These are phyloP conservation scores for Monosporozyma aquatica DNA, from an alignment of 805 yeast species.

Conservation along the genomic window DNA sequence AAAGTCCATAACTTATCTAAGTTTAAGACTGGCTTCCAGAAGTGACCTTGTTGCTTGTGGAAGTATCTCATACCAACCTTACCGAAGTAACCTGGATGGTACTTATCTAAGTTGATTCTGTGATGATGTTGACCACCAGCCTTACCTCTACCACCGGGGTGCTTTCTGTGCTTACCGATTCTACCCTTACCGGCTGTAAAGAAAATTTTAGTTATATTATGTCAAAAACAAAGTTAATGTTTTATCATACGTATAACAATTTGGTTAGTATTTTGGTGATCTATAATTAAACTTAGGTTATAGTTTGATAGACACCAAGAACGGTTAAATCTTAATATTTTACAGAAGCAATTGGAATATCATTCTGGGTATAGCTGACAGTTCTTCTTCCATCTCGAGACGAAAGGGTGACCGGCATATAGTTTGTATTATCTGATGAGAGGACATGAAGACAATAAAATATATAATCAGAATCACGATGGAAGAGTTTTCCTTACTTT, in stretches of 20 bases:
- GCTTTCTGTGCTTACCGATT: conserved; percentile 99
- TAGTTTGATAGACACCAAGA: neutral
- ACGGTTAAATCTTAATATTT: conserved; percentile 1
- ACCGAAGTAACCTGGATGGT: conserved; percentile 99
- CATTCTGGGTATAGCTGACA: too few species aligned
- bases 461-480: conserved; percentile 1
- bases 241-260: too few species aligned
- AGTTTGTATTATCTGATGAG: too few species aligned
- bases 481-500: conserved; percentile 7
- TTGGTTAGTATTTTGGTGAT: too few species aligned
- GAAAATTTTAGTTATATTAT: too few species aligned
- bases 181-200: conserved; percentile 98
- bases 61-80: conserved; percentile 99
- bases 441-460: too few species aligned
- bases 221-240: neutral
- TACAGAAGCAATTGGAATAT: too few species aligned
- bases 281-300: neutral
- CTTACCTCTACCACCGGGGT: conserved; percentile 99
- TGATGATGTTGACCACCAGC: conserved; percentile 99
- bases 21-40: conserved; percentile 98
- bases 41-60: conserved; percentile 90
- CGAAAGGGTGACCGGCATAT: too few species aligned
- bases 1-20: conserved; percentile 98
- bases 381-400: too few species aligned
- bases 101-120: conserved; percentile 99